Base-by-base conservation (phyloP, 228 moss, liverwort and hornwort genomes). In the Sphagnum fallax region DNA sequence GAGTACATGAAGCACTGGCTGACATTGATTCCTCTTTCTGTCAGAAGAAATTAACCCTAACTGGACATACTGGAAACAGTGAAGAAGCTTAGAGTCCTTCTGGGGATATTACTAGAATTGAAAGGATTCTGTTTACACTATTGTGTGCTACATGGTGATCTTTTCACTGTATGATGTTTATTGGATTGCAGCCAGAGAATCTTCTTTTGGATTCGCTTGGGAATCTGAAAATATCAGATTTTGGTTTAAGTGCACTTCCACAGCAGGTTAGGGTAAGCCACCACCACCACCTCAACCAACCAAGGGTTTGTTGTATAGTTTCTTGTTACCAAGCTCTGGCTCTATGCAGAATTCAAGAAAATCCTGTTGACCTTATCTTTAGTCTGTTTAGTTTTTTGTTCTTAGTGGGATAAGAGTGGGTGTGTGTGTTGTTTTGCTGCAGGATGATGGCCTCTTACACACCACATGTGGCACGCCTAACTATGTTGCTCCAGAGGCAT, bases 401-500 rank as follows among this genome's bases (percentile, higher is more conserved):
- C 6, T 4, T 14, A 16, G 6, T 32, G 32, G 32, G 32, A 74
- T 65, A 67, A 78, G 75, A 65, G 66, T 77, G 82, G 70, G 73
- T 63, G 53, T 78, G 80, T 78, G 78, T 78, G 52, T 32, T 32
- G 32, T 32, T 32, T 83, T 72, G 80, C 47, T 74, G 77, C 91
- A 97, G 97, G 90, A 86, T 69, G 98, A 94, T 82, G 98, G 98
- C 64, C 83, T 98, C 66, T 82, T 98, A 73, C 98, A 98, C 70
- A 98, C 98, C 16, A 94, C 98, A 32, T 98, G 98, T 86, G 98
- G 98, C 64, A 98, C 98, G 53, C 98, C 98, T 55, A 98, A 98
- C 65, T 98, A 98, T 77, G 98, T 98, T 65, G 94, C 98, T 69
- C 98, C 98, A 47, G 98, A 98, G 92, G 97, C 91, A 73, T 67